Conservation (phyloP, 768 basidiomycete species). For the Rhodotorula paludigena region DNA sequence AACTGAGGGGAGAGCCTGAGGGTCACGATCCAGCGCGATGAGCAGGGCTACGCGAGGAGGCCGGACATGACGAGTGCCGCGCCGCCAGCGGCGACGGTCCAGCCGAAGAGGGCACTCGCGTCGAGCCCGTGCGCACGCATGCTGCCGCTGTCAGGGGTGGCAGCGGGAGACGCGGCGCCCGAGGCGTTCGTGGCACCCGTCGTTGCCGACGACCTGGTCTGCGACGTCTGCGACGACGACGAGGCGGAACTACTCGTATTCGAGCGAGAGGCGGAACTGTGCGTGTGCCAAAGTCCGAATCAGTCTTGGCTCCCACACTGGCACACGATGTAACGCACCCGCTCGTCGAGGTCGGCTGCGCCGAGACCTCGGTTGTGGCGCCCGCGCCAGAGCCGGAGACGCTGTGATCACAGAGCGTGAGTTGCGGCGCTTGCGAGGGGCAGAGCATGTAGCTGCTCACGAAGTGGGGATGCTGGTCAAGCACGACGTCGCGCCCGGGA, state of each 20-base stretch:
- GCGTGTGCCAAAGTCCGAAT: background rate
- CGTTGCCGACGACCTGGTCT: background rate
- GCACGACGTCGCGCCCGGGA: conserved; percentile 27
- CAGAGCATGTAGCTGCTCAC: background rate
- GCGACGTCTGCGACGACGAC: conserved; percentile 1
- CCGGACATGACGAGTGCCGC: conserved; percentile 12
- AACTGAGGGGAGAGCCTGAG: too few species aligned
- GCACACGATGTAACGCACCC: too few species aligned
- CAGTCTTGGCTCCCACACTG: background rate
- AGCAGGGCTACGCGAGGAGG: too few species aligned
- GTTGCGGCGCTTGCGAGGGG: background rate
- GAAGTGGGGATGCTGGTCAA: conserved; percentile 16
- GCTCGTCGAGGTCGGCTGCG: conserved; percentile 1
- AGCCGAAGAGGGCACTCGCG: background rate
- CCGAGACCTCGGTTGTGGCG: conserved; percentile 4
- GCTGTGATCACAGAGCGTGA: background rate
- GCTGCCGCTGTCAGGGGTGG: too few species aligned
- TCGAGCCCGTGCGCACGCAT: conserved; percentile 8
- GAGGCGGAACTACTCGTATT: background rate
- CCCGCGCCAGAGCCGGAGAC: conserved; percentile 8
- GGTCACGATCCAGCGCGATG: too few species aligned
- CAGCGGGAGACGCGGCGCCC: background rate
- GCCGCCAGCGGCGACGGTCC: conserved; percentile 13
- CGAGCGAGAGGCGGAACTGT: background rate
- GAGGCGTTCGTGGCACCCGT: background rate